Evolutionary conservation across 495 filamentous ascomycete species (phyloP), one percentile per base, ranked within the genome.

Genomic region (Podospora australis): DNA sequence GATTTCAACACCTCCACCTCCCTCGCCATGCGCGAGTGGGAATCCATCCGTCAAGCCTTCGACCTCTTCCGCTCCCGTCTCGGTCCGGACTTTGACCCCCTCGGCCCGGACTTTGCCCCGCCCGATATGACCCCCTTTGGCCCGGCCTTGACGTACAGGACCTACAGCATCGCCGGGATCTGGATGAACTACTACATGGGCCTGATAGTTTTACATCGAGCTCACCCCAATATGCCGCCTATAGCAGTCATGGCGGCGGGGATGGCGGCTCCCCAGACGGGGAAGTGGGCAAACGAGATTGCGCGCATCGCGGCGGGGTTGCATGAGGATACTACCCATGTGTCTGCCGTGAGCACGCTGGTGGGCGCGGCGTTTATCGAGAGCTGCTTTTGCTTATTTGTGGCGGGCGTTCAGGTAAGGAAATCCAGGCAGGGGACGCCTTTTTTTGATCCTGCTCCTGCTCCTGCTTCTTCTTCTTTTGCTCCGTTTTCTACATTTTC

Each of bases 221-320:
- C 84, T 1, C 89, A 95, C 53, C 92, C 92, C 0, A 79, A 75
- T 2, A 95, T 96, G 90, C 92, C 89, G 4, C 88, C 91, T 0
- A 78, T 88, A n/a, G 83, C 89, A 46, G 91, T 95, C 81, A 73
- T 86, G 32, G 87, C 90, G 5, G 85, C 86, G 1, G 82, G 80
- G 9, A 74, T 92, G 28, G 78, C 81, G 6, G 85, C 88, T 0
- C 65, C 68, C 3, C 74, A 81, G 41, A 96, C 92, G 3, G 78
- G 75, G 7, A 60, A 60, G 1, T 84, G 78, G 62, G 86, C 89
- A 2, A 79, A 83, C 53, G 78, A 80, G 48, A 81, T 96, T 25
- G 91, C 89, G 28, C 78, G 83, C 6, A 90, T 96, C 40, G 77
- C 80, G 6, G 88, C 88, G 0, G 92, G 88, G 1, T 72, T 97